Evolutionary conservation across 2,329 filamentous ascomycete genomes (phyloP).

Genomic region (Aspergillus melleus): DNA sequence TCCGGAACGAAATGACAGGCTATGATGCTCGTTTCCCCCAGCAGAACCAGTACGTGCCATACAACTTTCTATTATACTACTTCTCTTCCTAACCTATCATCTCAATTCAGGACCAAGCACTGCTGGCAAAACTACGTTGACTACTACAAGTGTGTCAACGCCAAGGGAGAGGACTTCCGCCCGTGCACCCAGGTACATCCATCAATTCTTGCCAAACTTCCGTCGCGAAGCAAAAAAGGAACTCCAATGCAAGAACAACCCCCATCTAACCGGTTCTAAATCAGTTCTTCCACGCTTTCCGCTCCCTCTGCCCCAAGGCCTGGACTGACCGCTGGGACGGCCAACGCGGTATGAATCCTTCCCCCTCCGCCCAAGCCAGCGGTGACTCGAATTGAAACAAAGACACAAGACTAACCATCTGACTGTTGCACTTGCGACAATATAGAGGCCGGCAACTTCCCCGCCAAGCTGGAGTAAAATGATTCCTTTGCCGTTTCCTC

Average conservation of each 20-base stretch:
- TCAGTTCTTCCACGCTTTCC: conserved; percentile 95
- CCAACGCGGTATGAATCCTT: conserved; percentile 74
- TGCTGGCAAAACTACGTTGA: conserved; percentile 99
- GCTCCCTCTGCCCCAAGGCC: conserved; percentile 91
- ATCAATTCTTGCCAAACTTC: not conserved
- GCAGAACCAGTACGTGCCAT: conserved; percentile 65
- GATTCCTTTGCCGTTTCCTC: conserved; percentile 13
- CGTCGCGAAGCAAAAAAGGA: too few species aligned
- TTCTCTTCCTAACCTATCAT: conserved; percentile 13
- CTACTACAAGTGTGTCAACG: conserved; percentile 99
- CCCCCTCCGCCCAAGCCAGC: not conserved
- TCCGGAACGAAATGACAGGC: conserved; percentile 59
- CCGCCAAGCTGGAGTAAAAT: conserved; percentile 48
- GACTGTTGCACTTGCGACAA: conserved; percentile 7
- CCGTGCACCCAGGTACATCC: conserved; percentile 85
- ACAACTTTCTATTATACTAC: not conserved
- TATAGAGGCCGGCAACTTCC: conserved; percentile 58
- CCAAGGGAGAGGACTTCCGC: conserved; percentile 97
- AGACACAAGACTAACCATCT: not conserved
- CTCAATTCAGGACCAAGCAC: conserved; percentile 72
- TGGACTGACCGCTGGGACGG: conserved; percentile 97
- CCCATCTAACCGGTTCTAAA: not conserved
- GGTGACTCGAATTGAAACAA: not conserved
- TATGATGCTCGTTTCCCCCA: conserved; percentile 99
- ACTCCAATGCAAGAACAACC: too few species aligned